Conservation (phyloP, 2,329 filamentous ascomycete genomes). For the Epichloe hybrida region DNA sequence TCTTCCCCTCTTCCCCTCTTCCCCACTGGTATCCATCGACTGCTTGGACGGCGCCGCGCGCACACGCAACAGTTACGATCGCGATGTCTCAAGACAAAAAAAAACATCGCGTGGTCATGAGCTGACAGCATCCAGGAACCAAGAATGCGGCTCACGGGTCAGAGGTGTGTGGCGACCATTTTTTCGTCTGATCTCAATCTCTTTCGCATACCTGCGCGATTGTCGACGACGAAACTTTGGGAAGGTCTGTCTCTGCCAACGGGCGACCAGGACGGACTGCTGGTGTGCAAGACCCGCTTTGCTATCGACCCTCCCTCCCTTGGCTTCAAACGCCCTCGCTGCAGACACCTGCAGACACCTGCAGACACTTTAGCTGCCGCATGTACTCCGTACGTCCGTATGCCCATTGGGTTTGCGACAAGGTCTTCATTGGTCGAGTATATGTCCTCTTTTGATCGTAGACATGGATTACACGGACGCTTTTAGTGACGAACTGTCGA, state of each 20-base stretch:
- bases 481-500: slow-evolving; percentile 11
- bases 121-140: slow-evolving; percentile 10
- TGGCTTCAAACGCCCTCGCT: slow-evolving; percentile 23
- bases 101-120: slow-evolving; percentile 4
- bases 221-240: slow-evolving; percentile 1
- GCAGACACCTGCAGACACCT: slow-evolving; percentile 7
- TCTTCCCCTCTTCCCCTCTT: not conserved
- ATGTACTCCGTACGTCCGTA: slow-evolving; percentile 8
- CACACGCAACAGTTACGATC: not conserved
- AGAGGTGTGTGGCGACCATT: slow-evolving; percentile 11
- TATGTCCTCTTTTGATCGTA: slow-evolving; percentile 9
- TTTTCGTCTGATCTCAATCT: slow-evolving; percentile 28
- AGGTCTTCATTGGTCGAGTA: slow-evolving; percentile 16
- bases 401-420: slow-evolving; percentile 13
- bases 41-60: not conserved
- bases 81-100: not conserved
- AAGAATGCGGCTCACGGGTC: slow-evolving; percentile 17
- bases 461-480: slow-evolving; percentile 10
- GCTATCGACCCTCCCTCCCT: slow-evolving; percentile 17
- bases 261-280: not conserved
- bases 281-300: slow-evolving; percentile 15
- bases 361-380: slow-evolving; percentile 21
- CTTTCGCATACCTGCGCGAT: slow-evolving; percentile 23
- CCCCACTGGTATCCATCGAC: not conserved
- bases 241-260: slow-evolving; percentile 3